phyloP scores from a whole-genome alignment of 2,329 filamentous ascomycete genomes.

The Cryphonectria naterciae region DNA sequence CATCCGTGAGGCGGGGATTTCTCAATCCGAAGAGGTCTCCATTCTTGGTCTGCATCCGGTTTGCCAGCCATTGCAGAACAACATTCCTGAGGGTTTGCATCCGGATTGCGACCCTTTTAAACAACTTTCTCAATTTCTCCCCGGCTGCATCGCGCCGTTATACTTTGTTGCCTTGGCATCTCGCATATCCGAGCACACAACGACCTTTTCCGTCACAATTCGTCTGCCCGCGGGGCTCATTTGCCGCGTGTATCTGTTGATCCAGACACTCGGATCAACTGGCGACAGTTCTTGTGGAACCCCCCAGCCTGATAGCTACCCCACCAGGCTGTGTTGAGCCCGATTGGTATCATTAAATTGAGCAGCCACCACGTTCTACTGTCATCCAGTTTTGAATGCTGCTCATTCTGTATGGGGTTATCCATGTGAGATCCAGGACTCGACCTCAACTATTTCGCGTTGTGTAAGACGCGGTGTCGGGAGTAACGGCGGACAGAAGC shows the following conservation, averaged over 20 bases:
- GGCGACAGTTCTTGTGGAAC: slow-evolving; percentile 20
- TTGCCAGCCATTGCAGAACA: slow-evolving; percentile 5
- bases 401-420: background rate
- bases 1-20: slow-evolving; percentile 5
- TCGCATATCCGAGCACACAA: background rate
- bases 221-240: slow-evolving; percentile 13
- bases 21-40: background rate
- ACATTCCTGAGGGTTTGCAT: slow-evolving; percentile 12
- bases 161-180: background rate
- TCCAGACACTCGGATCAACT: slow-evolving; percentile 24
- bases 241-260: slow-evolving; percentile 18
- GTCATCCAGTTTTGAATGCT: background rate
- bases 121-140: slow-evolving; percentile 1
- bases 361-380: background rate
- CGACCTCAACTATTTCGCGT: background rate
- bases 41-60: slow-evolving; percentile 4
- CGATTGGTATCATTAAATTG: slow-evolving; percentile 9
- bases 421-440: background rate
- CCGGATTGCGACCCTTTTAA: slow-evolving; percentile 11
- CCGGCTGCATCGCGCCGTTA: slow-evolving; percentile 6
- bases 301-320: slow-evolving; percentile 21
- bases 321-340: slow-evolving; percentile 17
- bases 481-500: background rate
- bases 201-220: slow-evolving; percentile 5
- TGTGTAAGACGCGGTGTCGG: no score